phyloP scores from a whole-genome alignment of 2,329 filamentous ascomycete species.

The Hortaea werneckii region DNA sequence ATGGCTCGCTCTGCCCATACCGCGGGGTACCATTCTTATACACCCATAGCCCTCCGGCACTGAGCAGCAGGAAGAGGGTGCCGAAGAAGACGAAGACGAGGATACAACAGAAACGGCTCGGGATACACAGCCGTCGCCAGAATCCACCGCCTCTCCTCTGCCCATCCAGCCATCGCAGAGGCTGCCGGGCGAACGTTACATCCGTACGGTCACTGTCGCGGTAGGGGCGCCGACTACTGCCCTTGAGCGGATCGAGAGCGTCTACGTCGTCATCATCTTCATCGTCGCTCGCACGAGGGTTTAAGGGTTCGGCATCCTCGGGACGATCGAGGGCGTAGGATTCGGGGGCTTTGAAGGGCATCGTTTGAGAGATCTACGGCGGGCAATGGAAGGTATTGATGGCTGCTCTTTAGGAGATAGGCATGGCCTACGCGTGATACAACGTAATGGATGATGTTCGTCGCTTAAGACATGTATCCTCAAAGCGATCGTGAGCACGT shows the following conservation, averaged over 20 bases:
- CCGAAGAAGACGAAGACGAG: slow-evolving; percentile 33
- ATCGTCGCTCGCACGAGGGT: slow-evolving; percentile 9
- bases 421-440: no score
- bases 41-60: slow-evolving; percentile 36
- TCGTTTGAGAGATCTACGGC: no score
- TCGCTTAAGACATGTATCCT: no score
- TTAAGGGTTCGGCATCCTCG: slow-evolving; percentile 6
- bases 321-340: slow-evolving; percentile 20
- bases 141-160: slow-evolving; percentile 8
- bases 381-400: no score
- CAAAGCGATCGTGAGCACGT: no score
- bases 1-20: slow-evolving; percentile 35
- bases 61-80: slow-evolving; percentile 32
- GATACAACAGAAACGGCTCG: slow-evolving; percentile 34
- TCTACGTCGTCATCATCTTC: slow-evolving; percentile 27
- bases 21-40: slow-evolving; percentile 29
- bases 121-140: slow-evolving; percentile 24
- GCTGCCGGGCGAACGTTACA: slow-evolving; percentile 2
- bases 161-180: slow-evolving; percentile 17
- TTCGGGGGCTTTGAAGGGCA: slow-evolving; percentile 21
- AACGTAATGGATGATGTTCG: no score
- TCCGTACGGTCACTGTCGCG: slow-evolving; percentile 28
- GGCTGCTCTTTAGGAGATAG: no score
- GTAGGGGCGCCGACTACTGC: slow-evolving; percentile 28
- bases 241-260: slow-evolving; percentile 38